Conservation (phyloP, 2,329 filamentous ascomycete genomes). For the Neopestalotiopsis sp. region DNA sequence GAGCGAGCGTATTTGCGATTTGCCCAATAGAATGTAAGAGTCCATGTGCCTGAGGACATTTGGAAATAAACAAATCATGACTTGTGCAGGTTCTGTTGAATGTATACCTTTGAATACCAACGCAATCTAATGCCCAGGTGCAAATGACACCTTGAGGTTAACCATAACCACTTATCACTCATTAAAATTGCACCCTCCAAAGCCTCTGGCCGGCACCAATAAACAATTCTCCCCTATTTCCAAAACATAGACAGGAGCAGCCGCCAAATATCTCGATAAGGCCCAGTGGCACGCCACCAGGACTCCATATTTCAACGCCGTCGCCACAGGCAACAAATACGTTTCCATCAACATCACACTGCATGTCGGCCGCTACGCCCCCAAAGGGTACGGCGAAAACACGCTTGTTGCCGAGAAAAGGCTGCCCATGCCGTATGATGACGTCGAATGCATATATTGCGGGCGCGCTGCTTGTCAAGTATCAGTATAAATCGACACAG, state of each 20-base stretch:
- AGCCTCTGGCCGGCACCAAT: constrained; percentile 52
- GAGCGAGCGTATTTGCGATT: too few species aligned
- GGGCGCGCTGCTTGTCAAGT: constrained; percentile 29
- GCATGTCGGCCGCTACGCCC: constrained; percentile 49
- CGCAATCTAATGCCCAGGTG: neutral
- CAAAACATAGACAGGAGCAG: constrained; percentile 51
- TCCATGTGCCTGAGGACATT: too few species aligned
- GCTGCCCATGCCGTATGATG: constrained; percentile 36
- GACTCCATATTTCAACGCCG: constrained; percentile 55
- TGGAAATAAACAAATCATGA: too few species aligned
- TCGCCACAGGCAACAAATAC: constrained; percentile 53
- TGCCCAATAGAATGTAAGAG: too few species aligned
- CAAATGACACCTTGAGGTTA: neutral
- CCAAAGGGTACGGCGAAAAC: constrained; percentile 55
- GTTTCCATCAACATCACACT: constrained; percentile 47
- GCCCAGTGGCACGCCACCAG: constrained; percentile 48
- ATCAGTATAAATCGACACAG: too few species aligned
- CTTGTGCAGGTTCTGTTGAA: too few species aligned
- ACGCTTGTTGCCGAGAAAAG: constrained; percentile 52
- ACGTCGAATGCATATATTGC: constrained; percentile 57
- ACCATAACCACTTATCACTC: neutral
- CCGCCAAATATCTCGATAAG: constrained; percentile 43
- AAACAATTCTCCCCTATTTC: constrained; percentile 47
- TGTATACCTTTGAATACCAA: too few species aligned
- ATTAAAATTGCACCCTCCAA: constrained; percentile 44